Conservation (phyloP, 2,329 filamentous ascomycete genomes). For the Xylaria sp. region DNA sequence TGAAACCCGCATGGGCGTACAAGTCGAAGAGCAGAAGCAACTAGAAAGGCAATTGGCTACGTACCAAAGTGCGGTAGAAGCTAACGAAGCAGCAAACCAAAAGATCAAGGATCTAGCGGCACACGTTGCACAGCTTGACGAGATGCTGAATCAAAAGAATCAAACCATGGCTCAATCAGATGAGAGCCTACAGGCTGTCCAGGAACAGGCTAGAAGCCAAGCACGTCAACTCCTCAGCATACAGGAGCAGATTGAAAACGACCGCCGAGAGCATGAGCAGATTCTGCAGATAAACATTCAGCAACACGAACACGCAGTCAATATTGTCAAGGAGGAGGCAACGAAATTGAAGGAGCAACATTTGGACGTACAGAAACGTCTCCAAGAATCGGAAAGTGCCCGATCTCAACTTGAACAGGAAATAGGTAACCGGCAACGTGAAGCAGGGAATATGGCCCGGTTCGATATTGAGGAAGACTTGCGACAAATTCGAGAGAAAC, state of each 20-base stretch:
- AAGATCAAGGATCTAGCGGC: slow-evolving; percentile 13
- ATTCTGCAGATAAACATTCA: slow-evolving; percentile 12
- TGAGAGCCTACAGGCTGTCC: slow-evolving; percentile 11
- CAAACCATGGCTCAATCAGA: slow-evolving; percentile 9
- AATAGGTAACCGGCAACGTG: slow-evolving; percentile 31
- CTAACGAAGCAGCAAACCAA: slow-evolving; percentile 8
- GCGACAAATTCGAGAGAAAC: slow-evolving; percentile 12
- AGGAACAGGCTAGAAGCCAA: slow-evolving; percentile 20
- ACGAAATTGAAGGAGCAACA: slow-evolving; percentile 31
- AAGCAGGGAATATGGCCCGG: slow-evolving; percentile 16
- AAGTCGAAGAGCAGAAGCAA: slow-evolving; percentile 10
- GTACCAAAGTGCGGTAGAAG: slow-evolving; percentile 6
- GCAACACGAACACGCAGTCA: slow-evolving; percentile 30
- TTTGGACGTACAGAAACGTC: slow-evolving; percentile 30
- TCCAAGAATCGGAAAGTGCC: slow-evolving; percentile 29
- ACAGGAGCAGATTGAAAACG: slow-evolving; percentile 18
- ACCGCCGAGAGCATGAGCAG: slow-evolving; percentile 19
- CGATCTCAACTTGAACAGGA: slow-evolving; percentile 31
- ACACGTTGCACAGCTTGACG: slow-evolving; percentile 14
- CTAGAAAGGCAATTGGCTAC: slow-evolving; percentile 17
- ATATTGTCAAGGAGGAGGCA: slow-evolving; percentile 39
- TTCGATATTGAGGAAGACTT: slow-evolving; percentile 19
- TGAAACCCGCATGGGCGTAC: slow-evolving; percentile 4
- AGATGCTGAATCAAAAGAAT: slow-evolving; percentile 22
- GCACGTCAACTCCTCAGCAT: slow-evolving; percentile 12